These are phyloP conservation scores for Phytophthora lateralis DNA, from an alignment of 352 stramenopile genomes.

Conservation along the genomic window DNA sequence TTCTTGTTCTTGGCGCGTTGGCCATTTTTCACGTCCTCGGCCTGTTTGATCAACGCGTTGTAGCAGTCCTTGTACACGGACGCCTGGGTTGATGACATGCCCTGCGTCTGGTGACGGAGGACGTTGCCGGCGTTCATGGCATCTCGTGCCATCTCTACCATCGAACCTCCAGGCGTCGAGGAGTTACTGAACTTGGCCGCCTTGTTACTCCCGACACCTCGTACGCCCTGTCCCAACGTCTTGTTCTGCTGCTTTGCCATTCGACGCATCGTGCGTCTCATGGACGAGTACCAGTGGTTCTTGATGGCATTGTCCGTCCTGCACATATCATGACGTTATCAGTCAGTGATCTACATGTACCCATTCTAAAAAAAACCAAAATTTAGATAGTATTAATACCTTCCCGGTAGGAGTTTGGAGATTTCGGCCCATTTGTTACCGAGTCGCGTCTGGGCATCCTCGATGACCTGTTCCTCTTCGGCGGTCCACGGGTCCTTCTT, in stretches of 20 bases:
- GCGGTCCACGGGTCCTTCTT: conserved; percentile 89
- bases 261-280: conserved; percentile 89
- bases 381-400: conserved; percentile 37
- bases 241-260: conserved; percentile 91
- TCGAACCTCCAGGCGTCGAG: conserved; percentile 27
- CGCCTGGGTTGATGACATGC: conserved; percentile 64
- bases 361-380: conserved; percentile 1
- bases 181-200: conserved; percentile 39
- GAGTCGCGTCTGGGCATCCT: conserved; percentile 87
- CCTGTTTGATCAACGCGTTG: conserved; percentile 67
- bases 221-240: conserved; percentile 40
- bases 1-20: conserved; percentile 54
- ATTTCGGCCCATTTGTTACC: conserved; percentile 99
- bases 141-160: conserved; percentile 38
- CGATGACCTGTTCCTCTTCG: conserved; percentile 92
- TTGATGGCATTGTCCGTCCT: conserved; percentile 91
- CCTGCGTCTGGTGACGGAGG: conserved; percentile 44
- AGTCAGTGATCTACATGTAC: conserved; percentile 1
- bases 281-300: conserved; percentile 93
- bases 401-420: conserved; percentile 94
- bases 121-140: conserved; percentile 40
- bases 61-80: conserved; percentile 82
- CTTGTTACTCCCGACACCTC: conserved; percentile 19
- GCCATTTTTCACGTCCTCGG: conserved; percentile 37
- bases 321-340: conserved; percentile 1